Evolutionary conservation across 345 rosid genomes (phyloP), one percentile per base, ranked within the genome.

Genomic region (Cardamine resedifolia): DNA sequence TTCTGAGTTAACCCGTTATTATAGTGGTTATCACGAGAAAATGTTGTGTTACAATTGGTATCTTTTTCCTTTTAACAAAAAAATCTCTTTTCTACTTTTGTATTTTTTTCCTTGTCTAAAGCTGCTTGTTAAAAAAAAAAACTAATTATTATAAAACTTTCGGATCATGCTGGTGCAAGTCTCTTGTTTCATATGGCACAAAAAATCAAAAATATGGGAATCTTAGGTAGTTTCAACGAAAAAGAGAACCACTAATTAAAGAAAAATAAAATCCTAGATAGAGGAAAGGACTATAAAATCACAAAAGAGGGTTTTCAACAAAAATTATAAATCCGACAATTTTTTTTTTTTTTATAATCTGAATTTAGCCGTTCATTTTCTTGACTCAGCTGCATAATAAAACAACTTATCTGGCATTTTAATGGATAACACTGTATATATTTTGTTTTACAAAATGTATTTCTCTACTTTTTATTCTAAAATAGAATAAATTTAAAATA

Each of bases 151-250:
- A 28, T 44, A 4, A 31, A 44, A 68, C 4, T 27, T 27, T 30
- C 23, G 51, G 62, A 61, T 51, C 52, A 52, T 63, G 57, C 48
- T 36, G 38, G 28, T 63, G 58, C 64, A 55, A 43, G 33, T 56
- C 23, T 64, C 43, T 56, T n/a, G 18, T 73, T 57, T 56, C 10
- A 34, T 57, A 10, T 8, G 48, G 15, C 43, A 65, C 16, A 12
- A 31, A 33, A 71, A 73, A 8, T 7, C 45, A 58, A 58, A 58
- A 66, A 21, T 58, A 58, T 27, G 61, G 50, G 67, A 58, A 48
- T 49, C 45, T 66, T 66, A 47, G 47, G 26, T 53, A 10, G 53
- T 48, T 57, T 59, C 38, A 36, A 26, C 28, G 16, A n/a, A 15
- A 56, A 34, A 47, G 11, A 26, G n/a, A 58, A 27, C 27, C 16